A percentile compares a stretch with the other conserved stretches of the same genome.
phyloP scores from a whole-genome alignment of 495 filamentous ascomycete genomes.

The Lophiostoma macrostomum region DNA sequence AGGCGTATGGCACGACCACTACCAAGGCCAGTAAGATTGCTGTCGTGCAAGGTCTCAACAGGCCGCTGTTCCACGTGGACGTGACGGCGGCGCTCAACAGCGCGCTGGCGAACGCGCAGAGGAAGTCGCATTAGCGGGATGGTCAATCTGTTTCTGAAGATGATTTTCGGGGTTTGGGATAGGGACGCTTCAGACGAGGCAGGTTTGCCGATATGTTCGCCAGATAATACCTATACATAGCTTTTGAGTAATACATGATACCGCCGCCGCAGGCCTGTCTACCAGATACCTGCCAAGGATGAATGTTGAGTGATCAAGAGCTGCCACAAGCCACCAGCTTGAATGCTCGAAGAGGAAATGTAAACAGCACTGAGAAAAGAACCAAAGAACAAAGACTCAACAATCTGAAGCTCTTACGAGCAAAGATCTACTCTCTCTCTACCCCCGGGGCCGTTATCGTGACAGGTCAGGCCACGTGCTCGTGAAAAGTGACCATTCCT shows the following conservation, averaged over 20 bases:
- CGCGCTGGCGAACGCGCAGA: conserved; percentile 74
- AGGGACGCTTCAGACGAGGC: too few relatives aligned
- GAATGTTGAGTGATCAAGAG: too few relatives aligned
- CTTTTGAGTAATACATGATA: not conserved
- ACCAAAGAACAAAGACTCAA: too few relatives aligned
- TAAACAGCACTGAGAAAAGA: too few relatives aligned
- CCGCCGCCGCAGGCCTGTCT: too few relatives aligned
- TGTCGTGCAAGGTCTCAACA: conserved; percentile 77
- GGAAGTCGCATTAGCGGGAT: conserved; percentile 31
- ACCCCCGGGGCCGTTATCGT: too few relatives aligned
- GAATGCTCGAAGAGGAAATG: too few relatives aligned
- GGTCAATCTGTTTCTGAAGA: not conserved
- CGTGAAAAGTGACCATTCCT: too few relatives aligned
- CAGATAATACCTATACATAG: not conserved
- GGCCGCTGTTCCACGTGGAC: conserved; percentile 93
- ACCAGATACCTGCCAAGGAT: too few relatives aligned
- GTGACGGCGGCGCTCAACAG: conserved; percentile 88
- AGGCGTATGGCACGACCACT: conserved; percentile 38
- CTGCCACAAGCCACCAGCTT: too few relatives aligned
- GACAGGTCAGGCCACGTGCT: conserved; percentile 20
- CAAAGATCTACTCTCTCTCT: too few relatives aligned
- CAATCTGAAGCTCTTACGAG: too few relatives aligned
- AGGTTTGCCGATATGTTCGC: not conserved
- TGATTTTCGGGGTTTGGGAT: not conserved
- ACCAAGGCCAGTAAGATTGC: conserved; percentile 49